Base-by-base conservation (phyloP, 495 filamentous ascomycete species). In the Penicillium verhagenii region DNA sequence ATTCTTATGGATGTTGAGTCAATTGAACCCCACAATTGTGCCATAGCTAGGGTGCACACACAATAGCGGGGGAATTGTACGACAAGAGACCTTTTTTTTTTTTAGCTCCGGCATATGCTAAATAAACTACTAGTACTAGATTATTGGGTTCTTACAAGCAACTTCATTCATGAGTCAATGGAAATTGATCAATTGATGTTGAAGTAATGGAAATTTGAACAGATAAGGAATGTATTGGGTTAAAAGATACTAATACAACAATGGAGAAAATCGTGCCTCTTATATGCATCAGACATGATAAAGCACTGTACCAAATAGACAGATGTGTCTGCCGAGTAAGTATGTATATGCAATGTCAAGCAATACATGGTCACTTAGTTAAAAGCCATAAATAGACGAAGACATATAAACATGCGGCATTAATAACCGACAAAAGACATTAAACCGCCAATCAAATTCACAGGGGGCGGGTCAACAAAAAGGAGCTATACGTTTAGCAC, bases 331-430 rank as follows among this genome's bases (percentile, higher is more conserved):
- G 49, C 23, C 23, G 16, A 16, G 33, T 35, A 35, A 11, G 7
- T 11, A 28, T 1, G 38, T 29, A 37, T 24, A 46, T 47, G 29
- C n/a, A 58, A 43, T 47, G 20, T 37, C 16, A 4, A 33, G 55
- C 6, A 23, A 44, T 42, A 18, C 26, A 24, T 23, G 9, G 16
- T n/a, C 31, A 47, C 20, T 4, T 33, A 31, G 38, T 29, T 38
- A 19, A 49, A 55, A 54, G 50, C 54, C 54, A 60, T 43, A 44
- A 40, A 35, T 19, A 50, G 10, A 33, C 25, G 11, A 48, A 54
- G 39, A 47, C 47, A 40, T 50, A 29, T 42, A 43, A 39, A 47
- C 50, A 40, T 44, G 16, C 53, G 46, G 23, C 50, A 19, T 51
- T 52, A 44, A 46, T 31, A 47, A 53, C 13, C 25, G 40, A 37